phyloP scores from a whole-genome alignment of 163 green algal genomes.

The Botryococcus braunii region DNA sequence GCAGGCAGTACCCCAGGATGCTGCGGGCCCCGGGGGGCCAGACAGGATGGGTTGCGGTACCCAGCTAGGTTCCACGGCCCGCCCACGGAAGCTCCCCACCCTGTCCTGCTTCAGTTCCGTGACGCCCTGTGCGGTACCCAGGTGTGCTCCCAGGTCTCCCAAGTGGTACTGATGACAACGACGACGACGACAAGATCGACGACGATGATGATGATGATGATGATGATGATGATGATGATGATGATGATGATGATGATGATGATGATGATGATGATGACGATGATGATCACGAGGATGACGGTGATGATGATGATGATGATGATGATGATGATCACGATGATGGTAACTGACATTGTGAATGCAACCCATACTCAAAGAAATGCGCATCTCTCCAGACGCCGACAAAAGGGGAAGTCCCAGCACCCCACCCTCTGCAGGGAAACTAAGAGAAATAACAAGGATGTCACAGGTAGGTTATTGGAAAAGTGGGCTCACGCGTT shows the following conservation, averaged over 20 bases:
- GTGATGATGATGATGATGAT: slow-evolving; percentile 6
- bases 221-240: no score
- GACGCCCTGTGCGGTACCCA: no score
- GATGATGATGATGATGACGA: slow-evolving; percentile 6
- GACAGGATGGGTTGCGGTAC: no score
- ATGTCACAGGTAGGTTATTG: neutral
- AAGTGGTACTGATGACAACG: no score
- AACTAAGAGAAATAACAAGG: neutral
- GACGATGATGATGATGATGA: no score
- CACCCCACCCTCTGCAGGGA: neutral
- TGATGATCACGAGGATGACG: slow-evolving; percentile 1
- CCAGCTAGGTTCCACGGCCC: no score
- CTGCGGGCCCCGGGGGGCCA: no score
- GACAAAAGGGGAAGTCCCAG: slow-evolving; percentile 1
- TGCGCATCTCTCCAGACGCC: neutral
- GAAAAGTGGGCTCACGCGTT: slow-evolving; percentile 3
- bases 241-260: slow-evolving; percentile 7
- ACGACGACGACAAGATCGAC: no score
- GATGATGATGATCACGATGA: neutral
- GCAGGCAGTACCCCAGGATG: no score
- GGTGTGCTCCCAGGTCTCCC: no score
- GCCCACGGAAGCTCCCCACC: no score
- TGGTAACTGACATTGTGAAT: neutral
- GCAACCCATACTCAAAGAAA: neutral
- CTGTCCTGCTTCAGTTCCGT: no score